These are phyloP conservation scores for Cardamine resedifolia DNA, from an alignment of 345 rosid genomes.

Conservation along the genomic window DNA sequence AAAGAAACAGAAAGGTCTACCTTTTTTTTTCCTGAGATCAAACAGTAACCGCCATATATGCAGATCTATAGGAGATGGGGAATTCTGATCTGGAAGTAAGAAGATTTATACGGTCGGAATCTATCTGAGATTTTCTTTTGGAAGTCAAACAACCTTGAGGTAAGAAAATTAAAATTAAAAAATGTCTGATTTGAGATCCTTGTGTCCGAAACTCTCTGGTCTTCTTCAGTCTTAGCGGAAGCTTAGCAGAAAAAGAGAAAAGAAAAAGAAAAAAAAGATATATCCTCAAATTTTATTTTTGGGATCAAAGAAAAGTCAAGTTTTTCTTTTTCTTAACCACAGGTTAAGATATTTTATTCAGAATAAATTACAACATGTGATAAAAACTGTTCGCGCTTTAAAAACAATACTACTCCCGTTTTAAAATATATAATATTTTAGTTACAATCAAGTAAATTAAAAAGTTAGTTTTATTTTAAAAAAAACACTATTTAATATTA, in stretches of 20 bases:
- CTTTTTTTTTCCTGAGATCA: slow-evolving; percentile 19
- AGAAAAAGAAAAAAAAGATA: background rate
- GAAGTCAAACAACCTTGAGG: slow-evolving; percentile 29
- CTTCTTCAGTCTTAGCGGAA: slow-evolving; percentile 16
- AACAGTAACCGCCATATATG: slow-evolving; percentile 33
- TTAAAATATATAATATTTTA: too few species aligned
- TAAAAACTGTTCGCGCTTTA: background rate
- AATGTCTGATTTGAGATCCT: slow-evolving; percentile 2
- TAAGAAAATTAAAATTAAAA: background rate
- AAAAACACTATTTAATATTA: too few species aligned
- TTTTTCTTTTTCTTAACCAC: background rate
- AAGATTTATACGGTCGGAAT: slow-evolving; percentile 38
- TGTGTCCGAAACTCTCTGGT: slow-evolving; percentile 31
- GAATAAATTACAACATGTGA: background rate
- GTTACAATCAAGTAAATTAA: too few species aligned
- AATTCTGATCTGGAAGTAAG: slow-evolving; percentile 43
- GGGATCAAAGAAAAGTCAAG: slow-evolving; percentile 9
- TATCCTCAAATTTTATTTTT: background rate
- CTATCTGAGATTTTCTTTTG: slow-evolving; percentile 39
- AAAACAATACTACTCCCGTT: too few species aligned
- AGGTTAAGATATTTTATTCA: background rate
- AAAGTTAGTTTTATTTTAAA: too few species aligned
- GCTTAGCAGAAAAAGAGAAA: background rate
- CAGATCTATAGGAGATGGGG: slow-evolving; percentile 16
- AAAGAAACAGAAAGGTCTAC: slow-evolving; percentile 6